A percentile compares a stretch with the other conserved stretches of the same genome.
Evolutionary conservation across 805 yeast genomes (phyloP).

Genomic region (Wickerhamiella allomyrinae): DNA sequence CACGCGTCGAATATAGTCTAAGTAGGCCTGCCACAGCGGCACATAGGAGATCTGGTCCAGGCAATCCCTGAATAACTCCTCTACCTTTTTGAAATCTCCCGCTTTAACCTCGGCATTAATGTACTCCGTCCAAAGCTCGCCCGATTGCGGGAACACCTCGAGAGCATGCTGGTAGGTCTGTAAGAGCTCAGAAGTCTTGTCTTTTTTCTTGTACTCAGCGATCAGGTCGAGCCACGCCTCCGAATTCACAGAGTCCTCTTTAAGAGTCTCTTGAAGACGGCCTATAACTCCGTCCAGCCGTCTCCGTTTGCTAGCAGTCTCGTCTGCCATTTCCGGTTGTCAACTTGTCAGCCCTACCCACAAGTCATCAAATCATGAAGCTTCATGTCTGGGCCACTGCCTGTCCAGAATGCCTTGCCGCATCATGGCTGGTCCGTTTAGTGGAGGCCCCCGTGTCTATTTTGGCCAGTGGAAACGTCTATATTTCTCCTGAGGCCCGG

Average conservation of each 20-base stretch:
- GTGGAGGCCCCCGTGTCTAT: constrained; percentile 10
- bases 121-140: constrained; percentile 62
- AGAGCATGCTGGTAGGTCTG: constrained; percentile 41
- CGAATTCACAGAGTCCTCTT: constrained; percentile 41
- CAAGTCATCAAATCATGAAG: constrained; percentile 12
- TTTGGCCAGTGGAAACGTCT: constrained; percentile 18
- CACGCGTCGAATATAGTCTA: constrained; percentile 59
- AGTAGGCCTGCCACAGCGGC: constrained; percentile 60
- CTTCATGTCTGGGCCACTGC: constrained; percentile 24
- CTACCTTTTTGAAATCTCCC: constrained; percentile 43
- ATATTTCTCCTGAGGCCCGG: constrained; percentile 13
- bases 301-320: no score
- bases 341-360: background rate
- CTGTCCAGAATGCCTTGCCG: constrained; percentile 23
- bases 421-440: constrained; percentile 17
- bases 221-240: constrained; percentile 44
- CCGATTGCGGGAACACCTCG: constrained; percentile 49
- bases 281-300: no score
- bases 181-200: constrained; percentile 45
- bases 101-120: constrained; percentile 43
- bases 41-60: constrained; percentile 50
- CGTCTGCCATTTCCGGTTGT: no score
- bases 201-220: constrained; percentile 34
- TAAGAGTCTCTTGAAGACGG: no score
- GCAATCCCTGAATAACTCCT: constrained; percentile 48